Evolutionary conservation across 371 early-diverging fungal genomes (phyloP).

Genomic region (Mortierella sp.): DNA sequence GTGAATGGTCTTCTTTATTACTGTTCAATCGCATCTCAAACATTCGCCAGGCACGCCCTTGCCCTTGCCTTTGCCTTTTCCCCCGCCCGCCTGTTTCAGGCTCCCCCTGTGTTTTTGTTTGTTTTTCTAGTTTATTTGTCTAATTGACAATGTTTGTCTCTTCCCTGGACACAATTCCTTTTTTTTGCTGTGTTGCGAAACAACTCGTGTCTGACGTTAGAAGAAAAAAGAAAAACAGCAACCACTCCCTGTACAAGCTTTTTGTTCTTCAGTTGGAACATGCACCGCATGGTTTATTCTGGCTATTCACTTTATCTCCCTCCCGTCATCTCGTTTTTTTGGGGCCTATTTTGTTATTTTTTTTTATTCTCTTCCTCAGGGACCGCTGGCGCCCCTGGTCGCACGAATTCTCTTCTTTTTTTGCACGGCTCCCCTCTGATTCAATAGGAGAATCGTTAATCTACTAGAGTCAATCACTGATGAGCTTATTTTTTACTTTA

Average conservation of each 20-base stretch:
- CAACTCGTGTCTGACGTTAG: conserved; percentile 4
- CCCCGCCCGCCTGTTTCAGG: not conserved
- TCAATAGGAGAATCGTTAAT: not conserved
- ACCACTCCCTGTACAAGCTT: not conserved
- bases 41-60: not conserved
- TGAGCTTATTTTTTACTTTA: not conserved
- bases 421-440: not conserved
- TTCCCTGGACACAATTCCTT: not conserved
- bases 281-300: not conserved
- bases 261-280: not conserved
- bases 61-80: no score
- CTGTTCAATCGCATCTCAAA: not conserved
- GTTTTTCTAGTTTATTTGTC: not conserved
- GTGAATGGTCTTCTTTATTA: not conserved
- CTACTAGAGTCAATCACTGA: not conserved
- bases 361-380: not conserved
- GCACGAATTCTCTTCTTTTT: not conserved
- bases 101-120: not conserved
- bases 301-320: not conserved
- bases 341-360: not conserved
- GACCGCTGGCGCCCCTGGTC: not conserved
- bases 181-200: conserved; percentile 1
- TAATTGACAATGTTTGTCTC: not conserved
- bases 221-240: not conserved
- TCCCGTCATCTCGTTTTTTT: not conserved